Evolutionary conservation across 768 basidiomycete species (phyloP).

Genomic region (Cyathus striatus): DNA sequence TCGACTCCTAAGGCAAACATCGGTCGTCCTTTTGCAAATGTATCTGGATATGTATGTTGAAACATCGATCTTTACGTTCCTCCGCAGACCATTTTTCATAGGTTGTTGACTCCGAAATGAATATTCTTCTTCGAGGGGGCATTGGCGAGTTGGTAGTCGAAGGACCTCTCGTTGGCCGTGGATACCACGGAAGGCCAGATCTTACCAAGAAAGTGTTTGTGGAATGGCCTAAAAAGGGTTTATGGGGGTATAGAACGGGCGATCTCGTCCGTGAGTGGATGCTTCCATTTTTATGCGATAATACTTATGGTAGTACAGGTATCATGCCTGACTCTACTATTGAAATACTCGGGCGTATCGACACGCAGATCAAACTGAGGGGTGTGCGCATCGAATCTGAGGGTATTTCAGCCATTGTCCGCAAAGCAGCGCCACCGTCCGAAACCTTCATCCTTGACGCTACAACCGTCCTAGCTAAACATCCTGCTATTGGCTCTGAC

Average conservation of each 20-base stretch:
- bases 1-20: constrained; percentile 37
- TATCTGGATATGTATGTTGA: constrained; percentile 25
- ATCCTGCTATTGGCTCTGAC: constrained; percentile 35
- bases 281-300: not conserved
- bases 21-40: constrained; percentile 33
- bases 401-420: constrained; percentile 42
- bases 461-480: constrained; percentile 35
- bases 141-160: constrained; percentile 46
- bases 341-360: constrained; percentile 46
- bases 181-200: constrained; percentile 40
- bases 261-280: constrained; percentile 34
- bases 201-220: constrained; percentile 41
- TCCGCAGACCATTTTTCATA: constrained; percentile 21
- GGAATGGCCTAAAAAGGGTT: constrained; percentile 34
- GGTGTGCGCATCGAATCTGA: constrained; percentile 52
- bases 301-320: constrained; percentile 16
- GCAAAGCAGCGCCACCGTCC: constrained; percentile 20
- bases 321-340: constrained; percentile 45
- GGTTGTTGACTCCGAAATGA: constrained; percentile 37
- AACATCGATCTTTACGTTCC: not conserved
- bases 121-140: constrained; percentile 36
- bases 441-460: constrained; percentile 25
- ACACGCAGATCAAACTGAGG: constrained; percentile 46
- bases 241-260: constrained; percentile 43
- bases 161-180: constrained; percentile 44